phyloP scores from a whole-genome alignment of 2,329 filamentous ascomycete species.

The Penicillium sp. region DNA sequence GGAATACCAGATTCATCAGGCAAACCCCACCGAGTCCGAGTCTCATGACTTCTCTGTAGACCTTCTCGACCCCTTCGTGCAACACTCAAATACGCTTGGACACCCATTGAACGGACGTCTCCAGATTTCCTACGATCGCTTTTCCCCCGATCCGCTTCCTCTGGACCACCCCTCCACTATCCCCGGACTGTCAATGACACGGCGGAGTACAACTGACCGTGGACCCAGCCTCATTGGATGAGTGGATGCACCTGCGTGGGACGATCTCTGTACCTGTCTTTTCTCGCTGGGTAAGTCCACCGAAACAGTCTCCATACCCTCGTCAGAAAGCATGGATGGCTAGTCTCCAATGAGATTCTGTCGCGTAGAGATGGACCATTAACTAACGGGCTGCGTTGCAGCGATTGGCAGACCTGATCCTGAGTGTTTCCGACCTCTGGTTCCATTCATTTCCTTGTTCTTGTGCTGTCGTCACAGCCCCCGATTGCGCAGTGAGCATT shows the following conservation, averaged over 20 bases:
- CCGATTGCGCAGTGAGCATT: not conserved
- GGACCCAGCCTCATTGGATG: slow-evolving; percentile 15
- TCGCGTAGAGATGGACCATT: not conserved
- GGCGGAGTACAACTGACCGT: slow-evolving; percentile 19
- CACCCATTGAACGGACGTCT: not conserved
- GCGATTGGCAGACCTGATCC: slow-evolving; percentile 13
- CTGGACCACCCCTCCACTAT: slow-evolving; percentile 1
- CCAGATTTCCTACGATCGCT: not conserved
- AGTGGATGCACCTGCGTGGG: slow-evolving; percentile 20
- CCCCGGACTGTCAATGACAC: slow-evolving; percentile 9
- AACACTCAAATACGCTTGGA: slow-evolving; percentile 2
- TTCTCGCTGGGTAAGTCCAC: slow-evolving; percentile 19
- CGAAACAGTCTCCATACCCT: slow-evolving; percentile 10
- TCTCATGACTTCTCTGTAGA: slow-evolving; percentile 11
- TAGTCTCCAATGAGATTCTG: slow-evolving; percentile 15
- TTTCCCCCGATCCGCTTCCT: not conserved
- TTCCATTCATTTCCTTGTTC: slow-evolving; percentile 9
- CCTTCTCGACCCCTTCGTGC: not conserved
- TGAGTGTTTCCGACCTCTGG: not conserved
- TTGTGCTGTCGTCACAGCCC: slow-evolving; percentile 7
- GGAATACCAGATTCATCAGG: slow-evolving; percentile 9
- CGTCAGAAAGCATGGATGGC: not conserved
- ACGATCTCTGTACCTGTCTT: slow-evolving; percentile 20
- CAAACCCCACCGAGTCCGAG: not conserved
- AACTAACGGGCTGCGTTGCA: not conserved